Percentiles rank a stretch among this genome's conserved stretches.
Evolutionary conservation across 164 flowering plant genomes (phyloP).

Genomic region (grape (Vitis vinifera)): ASM3070453v1 NC_081814.1:22430001-22430500

Average conservation of each 20-base stretch:
- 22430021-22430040: slow-evolving; percentile 24
- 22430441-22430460: slow-evolving; percentile 32
- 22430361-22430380: slow-evolving; percentile 32
- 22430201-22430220: slow-evolving; percentile 10
- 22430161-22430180: slow-evolving; percentile 25
- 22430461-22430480: slow-evolving; percentile 35
- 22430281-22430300: slow-evolving; percentile 25
- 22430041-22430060: slow-evolving; percentile 32
- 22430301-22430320: slow-evolving; percentile 35
- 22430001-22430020: too few relatives aligned
- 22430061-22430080: slow-evolving; percentile 21
- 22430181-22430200: slow-evolving; percentile 21
- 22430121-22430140: slow-evolving; percentile 24
- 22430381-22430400: slow-evolving; percentile 28
- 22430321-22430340: slow-evolving; percentile 30
- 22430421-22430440: slow-evolving; percentile 24
- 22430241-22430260: slow-evolving; percentile 19
- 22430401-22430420: slow-evolving; percentile 28
- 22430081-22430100: slow-evolving; percentile 18
- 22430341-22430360: slow-evolving; percentile 16
- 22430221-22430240: slow-evolving; percentile 26
- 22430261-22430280: slow-evolving; percentile 31
- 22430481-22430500: slow-evolving; percentile 27
- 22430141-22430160: slow-evolving; percentile 35
- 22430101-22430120: slow-evolving; percentile 31